Conservation (phyloP, 768 basidiomycete genomes). For the Guyanaporus albipodus region DNA sequence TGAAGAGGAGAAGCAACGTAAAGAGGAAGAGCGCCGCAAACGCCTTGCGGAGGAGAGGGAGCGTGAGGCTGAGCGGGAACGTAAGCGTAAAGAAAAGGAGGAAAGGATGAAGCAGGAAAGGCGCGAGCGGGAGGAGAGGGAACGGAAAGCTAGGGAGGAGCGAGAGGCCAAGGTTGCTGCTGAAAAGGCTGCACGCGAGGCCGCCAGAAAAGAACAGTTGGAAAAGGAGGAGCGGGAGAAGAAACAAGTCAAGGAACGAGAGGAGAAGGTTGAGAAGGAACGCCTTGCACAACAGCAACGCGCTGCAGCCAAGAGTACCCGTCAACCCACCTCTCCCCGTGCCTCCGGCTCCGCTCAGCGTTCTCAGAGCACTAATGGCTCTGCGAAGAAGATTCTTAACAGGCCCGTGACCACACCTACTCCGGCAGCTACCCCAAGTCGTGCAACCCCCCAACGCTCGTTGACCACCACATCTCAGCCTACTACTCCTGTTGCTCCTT, state of each 20-base stretch:
- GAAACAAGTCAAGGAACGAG: constrained; percentile 60
- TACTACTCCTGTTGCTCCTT: constrained; percentile 38
- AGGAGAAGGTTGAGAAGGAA: constrained; percentile 50
- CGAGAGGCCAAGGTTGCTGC: constrained; percentile 51
- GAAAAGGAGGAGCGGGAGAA: constrained; percentile 67
- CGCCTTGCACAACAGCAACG: constrained; percentile 48
- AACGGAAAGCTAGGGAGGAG: constrained; percentile 63
- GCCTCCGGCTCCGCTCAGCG: constrained; percentile 47
- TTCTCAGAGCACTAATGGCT: constrained; percentile 43
- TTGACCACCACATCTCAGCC: constrained; percentile 41
- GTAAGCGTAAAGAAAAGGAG: constrained; percentile 71
- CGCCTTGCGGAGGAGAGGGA: constrained; percentile 78
- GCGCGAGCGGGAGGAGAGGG: constrained; percentile 55
- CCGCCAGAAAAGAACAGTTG: constrained; percentile 41
- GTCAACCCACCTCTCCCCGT: constrained; percentile 51
- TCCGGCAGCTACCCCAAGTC: constrained; percentile 31
- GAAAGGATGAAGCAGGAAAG: constrained; percentile 52
- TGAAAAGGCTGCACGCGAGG: constrained; percentile 44
- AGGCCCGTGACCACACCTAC: constrained; percentile 39
- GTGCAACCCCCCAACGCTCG: constrained; percentile 36
- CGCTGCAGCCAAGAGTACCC: constrained; percentile 42
- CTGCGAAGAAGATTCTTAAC: constrained; percentile 59
- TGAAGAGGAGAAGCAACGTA: constrained; percentile 79
- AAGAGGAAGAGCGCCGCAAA: constrained; percentile 80
- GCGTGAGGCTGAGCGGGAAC: constrained; percentile 70